These are phyloP conservation scores for Fusarium devonianum DNA, from an alignment of 2,329 filamentous ascomycete species.

Conservation along the genomic window DNA sequence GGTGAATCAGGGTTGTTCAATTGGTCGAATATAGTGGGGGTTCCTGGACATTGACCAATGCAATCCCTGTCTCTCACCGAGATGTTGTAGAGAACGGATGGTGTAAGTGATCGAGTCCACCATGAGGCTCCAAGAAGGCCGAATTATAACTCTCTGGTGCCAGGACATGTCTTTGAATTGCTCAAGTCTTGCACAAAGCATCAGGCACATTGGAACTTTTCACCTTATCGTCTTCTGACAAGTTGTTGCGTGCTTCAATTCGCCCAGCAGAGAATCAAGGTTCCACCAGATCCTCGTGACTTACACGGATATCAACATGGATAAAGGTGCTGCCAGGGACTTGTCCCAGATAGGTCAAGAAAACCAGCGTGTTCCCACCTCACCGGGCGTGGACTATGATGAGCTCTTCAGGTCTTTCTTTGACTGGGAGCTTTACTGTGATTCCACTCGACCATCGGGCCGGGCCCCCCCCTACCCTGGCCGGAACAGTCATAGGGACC, in stretches of 20 bases:
- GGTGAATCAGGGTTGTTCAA: slow-evolving; percentile 42
- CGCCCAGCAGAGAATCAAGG: slow-evolving; percentile 48
- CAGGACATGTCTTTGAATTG: slow-evolving; percentile 50
- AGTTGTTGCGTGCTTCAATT: slow-evolving; percentile 48
- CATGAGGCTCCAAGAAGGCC: slow-evolving; percentile 47
- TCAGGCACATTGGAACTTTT: slow-evolving; percentile 51
- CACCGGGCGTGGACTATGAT: slow-evolving; percentile 45
- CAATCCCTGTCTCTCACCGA: slow-evolving; percentile 29
- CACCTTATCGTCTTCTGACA: slow-evolving; percentile 50
- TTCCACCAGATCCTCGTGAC: slow-evolving; percentile 52
- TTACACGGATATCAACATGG: slow-evolving; percentile 52
- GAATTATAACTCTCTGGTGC: slow-evolving; percentile 51
- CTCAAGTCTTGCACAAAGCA: slow-evolving; percentile 51
- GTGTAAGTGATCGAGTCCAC: slow-evolving; percentile 50
- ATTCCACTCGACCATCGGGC: slow-evolving; percentile 44
- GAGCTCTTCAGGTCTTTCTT: slow-evolving; percentile 48
- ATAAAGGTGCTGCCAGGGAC: slow-evolving; percentile 45
- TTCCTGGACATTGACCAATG: slow-evolving; percentile 39
- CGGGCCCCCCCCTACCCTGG: slow-evolving; percentile 41
- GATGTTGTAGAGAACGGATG: slow-evolving; percentile 37
- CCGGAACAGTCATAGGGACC: slow-evolving; percentile 41
- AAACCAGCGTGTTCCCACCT: slow-evolving; percentile 48
- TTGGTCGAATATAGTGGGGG: slow-evolving; percentile 40
- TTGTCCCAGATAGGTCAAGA: slow-evolving; percentile 47
- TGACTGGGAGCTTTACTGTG: slow-evolving; percentile 49